Evolutionary conservation across 306 rosid genomes (phyloP), one percentile per base, ranked within the genome.

Genomic region (Purshia tridentata): DNA sequence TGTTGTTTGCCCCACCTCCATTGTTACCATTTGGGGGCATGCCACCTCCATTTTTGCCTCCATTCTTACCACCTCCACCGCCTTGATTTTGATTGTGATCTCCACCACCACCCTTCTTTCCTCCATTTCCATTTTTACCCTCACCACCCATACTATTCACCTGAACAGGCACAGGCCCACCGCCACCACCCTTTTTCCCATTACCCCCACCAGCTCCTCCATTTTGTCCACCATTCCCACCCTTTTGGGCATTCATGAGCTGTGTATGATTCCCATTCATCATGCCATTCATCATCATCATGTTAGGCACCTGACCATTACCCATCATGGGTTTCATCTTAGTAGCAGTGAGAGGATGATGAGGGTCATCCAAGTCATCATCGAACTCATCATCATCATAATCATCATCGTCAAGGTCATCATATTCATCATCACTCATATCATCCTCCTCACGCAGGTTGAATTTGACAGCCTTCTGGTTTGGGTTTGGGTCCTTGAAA

Each of bases 401-500:
- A 2, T 81, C 80, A 0, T 86, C 84, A 5, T 81, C 87, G 1
- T 83, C 83, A 53, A 55, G 45, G 1, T 83, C 86, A 5, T 77
- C 86, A 0, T 55, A 69, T 0, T 88, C 92, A 0, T 86, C 92
- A 6, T 91, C 95, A 10, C 49, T 80, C 35, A 78, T 35, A 18
- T 79, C 84, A 8, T 82, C 89, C 0, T 87, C 91, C 4, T 86
- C 93, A 9, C 75, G 81, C 59, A 85, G 0, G 69, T 48, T 68
- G 23, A 94, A 89, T 76, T 79, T 94, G 22, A 83, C 95, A 0
- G 84, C 77, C 69, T 89, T 91, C 54, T 79, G 72, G 69, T 67
- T 82, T 23, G 84, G 88, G 73, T 72, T 82, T 35, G 69, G 92
- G 42, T 41, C 70, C 29, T 78, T 76, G 16, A 64, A 56, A 0